Evolutionary conservation across 139 green algal genomes (phyloP).

Genomic region (Picochlorum costavermella): DNA sequence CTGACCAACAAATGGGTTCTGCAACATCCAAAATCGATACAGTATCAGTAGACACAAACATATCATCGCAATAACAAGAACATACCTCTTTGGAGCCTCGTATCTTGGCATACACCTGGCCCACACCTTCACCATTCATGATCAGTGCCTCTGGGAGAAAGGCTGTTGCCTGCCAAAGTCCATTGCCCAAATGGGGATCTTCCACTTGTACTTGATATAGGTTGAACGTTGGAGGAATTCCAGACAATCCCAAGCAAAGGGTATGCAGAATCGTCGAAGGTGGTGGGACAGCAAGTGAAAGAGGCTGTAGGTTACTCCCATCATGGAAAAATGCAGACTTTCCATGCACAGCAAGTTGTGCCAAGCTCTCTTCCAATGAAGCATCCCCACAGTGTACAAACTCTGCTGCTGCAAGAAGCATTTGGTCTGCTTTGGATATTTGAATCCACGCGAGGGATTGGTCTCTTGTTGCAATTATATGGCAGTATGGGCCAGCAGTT

Average conservation of each 20-base stretch:
- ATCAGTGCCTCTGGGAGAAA: conserved; percentile 6
- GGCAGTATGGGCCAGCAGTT: conserved; percentile 9
- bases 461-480: conserved; percentile 20
- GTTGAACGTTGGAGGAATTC: conserved; percentile 4
- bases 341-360: conserved; percentile 11
- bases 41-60: background rate
- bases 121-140: background rate
- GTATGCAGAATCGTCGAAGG: conserved; percentile 17
- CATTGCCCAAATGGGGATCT: background rate
- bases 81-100: conserved; percentile 6
- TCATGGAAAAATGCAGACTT: background rate
- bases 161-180: background rate
- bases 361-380: conserved; percentile 17
- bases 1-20: conserved; percentile 3
- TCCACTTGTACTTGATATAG: background rate
- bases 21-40: background rate
- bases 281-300: conserved; percentile 1
- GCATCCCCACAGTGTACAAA: conserved; percentile 22
- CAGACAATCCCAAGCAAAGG: conserved; percentile 23
- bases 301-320: too few relatives aligned
- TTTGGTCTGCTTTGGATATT: conserved; percentile 17
- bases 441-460: conserved; percentile 21
- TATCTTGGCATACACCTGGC: background rate
- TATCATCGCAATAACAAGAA: background rate
- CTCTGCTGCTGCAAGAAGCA: conserved; percentile 23